Conservation (phyloP, 2,329 filamentous ascomycete genomes). For the Lachnum nothofagi region DNA sequence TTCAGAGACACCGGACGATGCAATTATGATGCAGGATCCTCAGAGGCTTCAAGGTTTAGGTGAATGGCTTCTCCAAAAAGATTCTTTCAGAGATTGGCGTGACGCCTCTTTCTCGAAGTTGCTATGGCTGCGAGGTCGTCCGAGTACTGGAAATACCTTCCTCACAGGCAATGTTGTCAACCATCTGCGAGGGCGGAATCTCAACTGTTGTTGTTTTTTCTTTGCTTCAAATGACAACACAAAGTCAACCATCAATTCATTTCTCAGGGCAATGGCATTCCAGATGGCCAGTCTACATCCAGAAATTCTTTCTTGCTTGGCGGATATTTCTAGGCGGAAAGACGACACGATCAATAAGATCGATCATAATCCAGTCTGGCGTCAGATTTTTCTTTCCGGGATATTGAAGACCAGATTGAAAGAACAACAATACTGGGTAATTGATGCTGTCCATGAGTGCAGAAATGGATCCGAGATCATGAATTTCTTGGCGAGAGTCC, state of each 20-base stretch:
- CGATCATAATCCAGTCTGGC: constrained; percentile 32
- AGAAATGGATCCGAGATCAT: constrained; percentile 2
- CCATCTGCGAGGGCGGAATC: constrained; percentile 11
- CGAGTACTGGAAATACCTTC: constrained; percentile 28
- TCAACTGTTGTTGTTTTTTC: constrained; percentile 23
- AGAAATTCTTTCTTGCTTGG: constrained; percentile 22
- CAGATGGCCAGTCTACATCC: constrained; percentile 32
- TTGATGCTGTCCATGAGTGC: constrained; percentile 36
- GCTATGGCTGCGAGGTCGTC: constrained; percentile 29
- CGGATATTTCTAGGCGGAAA: constrained; percentile 23
- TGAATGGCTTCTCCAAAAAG: constrained; percentile 17
- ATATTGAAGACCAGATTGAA: constrained; percentile 27
- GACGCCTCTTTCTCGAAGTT: constrained; percentile 5
- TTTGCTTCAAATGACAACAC: constrained; percentile 22
- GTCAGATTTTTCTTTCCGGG: constrained; percentile 30
- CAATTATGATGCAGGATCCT: constrained; percentile 13
- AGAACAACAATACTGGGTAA: constrained; percentile 33
- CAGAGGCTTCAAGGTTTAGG: constrained; percentile 20
- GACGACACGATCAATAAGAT: constrained; percentile 25
- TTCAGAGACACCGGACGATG: constrained; percentile 13
- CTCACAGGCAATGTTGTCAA: constrained; percentile 16
- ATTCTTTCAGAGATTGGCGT: constrained; percentile 11
- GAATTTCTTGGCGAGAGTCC: constrained; percentile 1
- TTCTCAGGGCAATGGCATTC: constrained; percentile 29
- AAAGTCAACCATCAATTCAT: constrained; percentile 13